Evolutionary conservation across 2,329 filamentous ascomycete species (phyloP).

Genomic region (Ascochyta pisi): DNA sequence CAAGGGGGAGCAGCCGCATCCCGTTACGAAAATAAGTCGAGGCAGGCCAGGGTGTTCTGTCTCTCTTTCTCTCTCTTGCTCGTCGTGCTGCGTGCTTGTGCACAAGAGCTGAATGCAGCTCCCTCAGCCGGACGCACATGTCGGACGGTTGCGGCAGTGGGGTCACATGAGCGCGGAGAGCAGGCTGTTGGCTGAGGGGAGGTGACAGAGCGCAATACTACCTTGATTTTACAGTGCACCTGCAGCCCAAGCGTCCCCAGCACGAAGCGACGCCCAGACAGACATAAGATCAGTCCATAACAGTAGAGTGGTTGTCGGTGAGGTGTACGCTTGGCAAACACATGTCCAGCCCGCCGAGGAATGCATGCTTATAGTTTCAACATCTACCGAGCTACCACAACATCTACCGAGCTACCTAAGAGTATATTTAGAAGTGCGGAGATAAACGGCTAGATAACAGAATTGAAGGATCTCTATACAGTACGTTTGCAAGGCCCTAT

Average conservation of each 20-base stretch:
- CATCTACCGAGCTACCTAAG: no score
- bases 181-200: neutral
- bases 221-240: neutral
- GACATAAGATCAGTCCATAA: conserved; percentile 3
- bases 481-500: no score
- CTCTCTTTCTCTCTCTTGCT: neutral
- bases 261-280: neutral
- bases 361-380: neutral
- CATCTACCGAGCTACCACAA: no score
- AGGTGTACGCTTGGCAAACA: conserved; percentile 1
- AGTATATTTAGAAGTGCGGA: no score
- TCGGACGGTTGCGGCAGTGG: conserved; percentile 10
- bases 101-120: conserved; percentile 13
- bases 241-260: neutral
- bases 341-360: conserved; percentile 3
- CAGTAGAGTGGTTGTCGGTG: conserved; percentile 3
- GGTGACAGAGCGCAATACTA: neutral
- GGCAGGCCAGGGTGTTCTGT: neutral
- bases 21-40: conserved; percentile 4
- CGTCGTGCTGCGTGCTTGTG: conserved; percentile 6
- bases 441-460: no score
- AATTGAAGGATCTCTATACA: no score
- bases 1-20: conserved; percentile 11
- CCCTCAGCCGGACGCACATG: conserved; percentile 5
- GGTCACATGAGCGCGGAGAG: conserved; percentile 5